A percentile compares a stretch with the other conserved stretches of the same genome.
These are phyloP conservation scores for Solanum chacoense DNA, from an alignment of 305 asterid species.

Conservation along the genomic window DNA sequence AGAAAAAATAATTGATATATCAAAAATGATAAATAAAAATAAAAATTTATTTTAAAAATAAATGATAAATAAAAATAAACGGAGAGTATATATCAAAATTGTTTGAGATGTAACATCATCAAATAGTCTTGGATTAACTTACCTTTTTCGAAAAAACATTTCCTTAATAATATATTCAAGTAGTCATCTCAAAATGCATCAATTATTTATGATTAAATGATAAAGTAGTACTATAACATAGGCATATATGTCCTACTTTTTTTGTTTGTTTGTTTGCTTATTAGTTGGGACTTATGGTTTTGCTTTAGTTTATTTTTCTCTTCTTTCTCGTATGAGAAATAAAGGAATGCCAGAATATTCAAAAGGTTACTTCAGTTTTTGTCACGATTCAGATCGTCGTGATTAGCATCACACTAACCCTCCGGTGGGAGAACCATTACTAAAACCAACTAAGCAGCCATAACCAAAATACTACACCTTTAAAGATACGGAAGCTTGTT, in stretches of 20 bases:
- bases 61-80: no score
- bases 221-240: background rate
- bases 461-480: no score
- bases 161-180: background rate
- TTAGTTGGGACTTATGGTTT: background rate
- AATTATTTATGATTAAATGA: background rate
- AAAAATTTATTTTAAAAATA: no score
- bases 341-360: background rate
- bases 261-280: background rate
- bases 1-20: background rate
- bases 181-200: background rate
- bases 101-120: background rate
- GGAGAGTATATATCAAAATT: no score
- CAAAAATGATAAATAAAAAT: no score
- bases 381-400: no score
- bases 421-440: no score
- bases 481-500: no score
- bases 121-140: no score
- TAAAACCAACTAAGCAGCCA: no score
- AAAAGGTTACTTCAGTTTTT: background rate
- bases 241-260: background rate
- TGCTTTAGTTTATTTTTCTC: background rate
- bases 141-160: background rate
- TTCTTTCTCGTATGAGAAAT: background rate
- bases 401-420: no score